These are phyloP conservation scores for Alternaria ventricosa DNA, from an alignment of 2,329 filamentous ascomycete genomes.

Conservation along the genomic window DNA sequence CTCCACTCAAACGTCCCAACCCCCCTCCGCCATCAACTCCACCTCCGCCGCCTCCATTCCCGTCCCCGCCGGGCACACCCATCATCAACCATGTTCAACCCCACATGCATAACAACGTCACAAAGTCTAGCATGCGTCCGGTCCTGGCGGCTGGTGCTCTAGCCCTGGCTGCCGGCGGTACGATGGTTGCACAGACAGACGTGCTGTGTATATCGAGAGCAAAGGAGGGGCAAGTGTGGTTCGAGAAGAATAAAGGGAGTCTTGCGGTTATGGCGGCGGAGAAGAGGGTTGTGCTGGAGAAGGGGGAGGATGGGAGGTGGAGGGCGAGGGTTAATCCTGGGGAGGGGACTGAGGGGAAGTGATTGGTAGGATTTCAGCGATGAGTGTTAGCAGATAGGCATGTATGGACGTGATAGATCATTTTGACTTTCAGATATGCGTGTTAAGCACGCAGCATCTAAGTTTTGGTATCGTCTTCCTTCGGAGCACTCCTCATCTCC, in stretches of 20 bases:
- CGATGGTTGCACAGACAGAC: background rate
- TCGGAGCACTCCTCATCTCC: background rate
- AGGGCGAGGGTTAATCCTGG: background rate
- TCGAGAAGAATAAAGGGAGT: background rate
- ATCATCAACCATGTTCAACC: background rate
- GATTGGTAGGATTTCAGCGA: too few relatives aligned
- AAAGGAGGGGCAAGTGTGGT: background rate
- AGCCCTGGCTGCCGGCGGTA: background rate
- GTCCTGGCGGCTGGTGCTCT: background rate
- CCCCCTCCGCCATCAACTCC: background rate
- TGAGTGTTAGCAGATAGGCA: too few relatives aligned
- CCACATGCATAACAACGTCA: background rate
- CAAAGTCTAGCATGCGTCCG: background rate
- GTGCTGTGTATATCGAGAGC: background rate
- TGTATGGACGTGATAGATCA: too few relatives aligned
- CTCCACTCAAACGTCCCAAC: background rate
- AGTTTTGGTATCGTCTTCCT: background rate
- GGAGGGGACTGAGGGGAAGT: background rate
- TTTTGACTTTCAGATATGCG: rapidly evolving
- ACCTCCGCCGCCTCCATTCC: background rate
- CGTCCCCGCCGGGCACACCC: background rate
- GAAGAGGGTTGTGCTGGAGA: background rate
- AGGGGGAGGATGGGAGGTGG: background rate
- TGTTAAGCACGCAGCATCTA: background rate
- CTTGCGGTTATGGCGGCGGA: background rate